Percentiles rank a stretch among this genome's conserved stretches.
Evolutionary conservation across 805 yeast species (phyloP).

Genomic region (Wickerhamiella lipophila): DNA sequence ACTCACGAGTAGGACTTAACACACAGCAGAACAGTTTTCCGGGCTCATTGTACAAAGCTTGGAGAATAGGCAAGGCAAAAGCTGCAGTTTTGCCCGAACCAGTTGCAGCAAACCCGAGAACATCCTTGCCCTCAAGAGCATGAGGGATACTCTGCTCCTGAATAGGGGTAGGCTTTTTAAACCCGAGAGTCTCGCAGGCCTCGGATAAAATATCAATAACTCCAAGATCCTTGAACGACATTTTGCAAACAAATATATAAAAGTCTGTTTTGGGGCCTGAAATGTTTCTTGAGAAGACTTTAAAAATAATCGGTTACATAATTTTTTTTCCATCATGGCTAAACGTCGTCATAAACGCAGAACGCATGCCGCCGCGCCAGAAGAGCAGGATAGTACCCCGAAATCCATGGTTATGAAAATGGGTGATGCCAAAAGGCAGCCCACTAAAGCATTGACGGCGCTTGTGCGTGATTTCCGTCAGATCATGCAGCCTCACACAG

Average conservation of each 20-base stretch:
- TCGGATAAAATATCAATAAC: constrained; percentile 42
- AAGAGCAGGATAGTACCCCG: constrained; percentile 65
- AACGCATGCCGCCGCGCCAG: constrained; percentile 60
- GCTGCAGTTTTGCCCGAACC: constrained; percentile 99
- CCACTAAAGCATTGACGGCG: constrained; percentile 71
- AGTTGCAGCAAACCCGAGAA: constrained; percentile 92
- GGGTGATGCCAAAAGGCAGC: constrained; percentile 48
- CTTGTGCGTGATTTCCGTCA: constrained; percentile 76
- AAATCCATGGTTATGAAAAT: constrained; percentile 87
- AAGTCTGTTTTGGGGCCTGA: no score
- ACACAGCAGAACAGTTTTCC: constrained; percentile 76
- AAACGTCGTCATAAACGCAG: constrained; percentile 52
- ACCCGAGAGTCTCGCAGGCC: constrained; percentile 64
- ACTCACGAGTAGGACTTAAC: constrained; percentile 57
- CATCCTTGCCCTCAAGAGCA: constrained; percentile 80
- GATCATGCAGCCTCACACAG: constrained; percentile 95
- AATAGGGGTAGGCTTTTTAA: constrained; percentile 79
- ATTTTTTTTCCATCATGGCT: constrained; percentile 16
- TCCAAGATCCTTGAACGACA: constrained; percentile 27
- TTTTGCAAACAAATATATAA: no score
- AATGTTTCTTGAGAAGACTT: no score
- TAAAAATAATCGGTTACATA: constrained; percentile 1
- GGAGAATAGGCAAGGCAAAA: constrained; percentile 89
- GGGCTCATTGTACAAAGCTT: constrained; percentile 80
- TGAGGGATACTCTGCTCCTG: constrained; percentile 85